Evolutionary conservation across 164 flowering plant species (phyloP), one percentile per base, ranked within the genome.

Genomic region (Brasenia schreberi): DNA sequence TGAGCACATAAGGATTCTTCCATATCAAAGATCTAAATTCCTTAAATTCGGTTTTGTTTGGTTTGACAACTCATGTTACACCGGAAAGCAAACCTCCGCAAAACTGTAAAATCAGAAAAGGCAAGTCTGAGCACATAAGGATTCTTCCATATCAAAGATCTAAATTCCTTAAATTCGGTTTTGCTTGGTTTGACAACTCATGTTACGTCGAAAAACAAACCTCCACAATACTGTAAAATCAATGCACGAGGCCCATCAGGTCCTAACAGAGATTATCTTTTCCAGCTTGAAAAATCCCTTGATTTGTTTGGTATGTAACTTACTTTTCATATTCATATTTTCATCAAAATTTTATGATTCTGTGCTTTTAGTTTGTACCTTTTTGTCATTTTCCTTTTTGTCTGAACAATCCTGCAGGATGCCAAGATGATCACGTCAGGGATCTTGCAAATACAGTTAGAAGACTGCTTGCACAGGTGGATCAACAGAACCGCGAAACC

Each of bases 241-340:
- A 69, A 66, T 1, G 96, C 98, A 9, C 78, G 87, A 82, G 98
- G 98, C 43, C 98, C 98, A 42, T 90, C 98, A 23, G 97, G 98
- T 69, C 97, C 97, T 17, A 93, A 93, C 80, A 87, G 87, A 77
- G 97, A 93, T 73, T 90, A 93, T 71, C 85, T 90, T 68, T 93
- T 93, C 74, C 88, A 84, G 18, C 92, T 93, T 43, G 98, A 89
- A 68, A 71, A 74, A 33, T 85, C 94, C 11, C 94, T 93, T 70
- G 77, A 72, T 68, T 77, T 80, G 66, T 43, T 87, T 7, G 95
- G 97, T 90, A 75, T 64, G 68, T 16, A 33, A 65, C 23, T 66
- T 72, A 61, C 16, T 16, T 17, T 17, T 7, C 19, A 49, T 19
- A 33, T 65, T 52, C 10, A 10, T 43, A 56, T 63, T 45, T 60